These are phyloP conservation scores for Trematosphaeria pertusa DNA, from an alignment of 2,329 filamentous ascomycete species.

Conservation along the genomic window DNA sequence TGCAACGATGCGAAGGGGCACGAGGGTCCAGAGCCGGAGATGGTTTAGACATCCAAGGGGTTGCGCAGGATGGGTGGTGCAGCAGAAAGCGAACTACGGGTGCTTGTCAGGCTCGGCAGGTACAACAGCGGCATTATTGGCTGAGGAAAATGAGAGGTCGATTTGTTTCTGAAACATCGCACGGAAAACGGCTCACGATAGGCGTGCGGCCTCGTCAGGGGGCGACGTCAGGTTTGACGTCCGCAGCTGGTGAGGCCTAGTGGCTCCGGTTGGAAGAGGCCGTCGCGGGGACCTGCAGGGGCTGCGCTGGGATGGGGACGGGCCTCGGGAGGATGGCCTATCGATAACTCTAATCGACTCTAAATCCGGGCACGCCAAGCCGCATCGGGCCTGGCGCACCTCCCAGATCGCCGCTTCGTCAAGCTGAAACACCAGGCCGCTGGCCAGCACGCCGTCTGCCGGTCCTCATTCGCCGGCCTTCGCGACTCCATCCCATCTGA, in stretches of 20 bases:
- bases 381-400: background rate
- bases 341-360: conserved; percentile 11
- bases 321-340: background rate
- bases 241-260: conserved; percentile 2
- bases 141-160: background rate
- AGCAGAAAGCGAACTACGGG: conserved; percentile 3
- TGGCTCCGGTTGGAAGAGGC: conserved; percentile 6
- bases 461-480: background rate
- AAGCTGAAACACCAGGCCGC: background rate
- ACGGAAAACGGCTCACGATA: background rate
- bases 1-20: conserved; percentile 12
- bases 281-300: conserved; percentile 6
- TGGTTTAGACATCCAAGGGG: conserved; percentile 17
- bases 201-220: background rate
- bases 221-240: conserved; percentile 6
- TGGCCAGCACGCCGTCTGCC: background rate
- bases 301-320: conserved; percentile 1
- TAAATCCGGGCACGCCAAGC: background rate
- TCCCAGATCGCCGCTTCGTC: background rate
- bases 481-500: background rate
- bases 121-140: conserved; percentile 18
- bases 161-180: conserved; percentile 23
- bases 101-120: conserved; percentile 17
- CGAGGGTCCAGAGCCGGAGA: conserved; percentile 11
- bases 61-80: conserved; percentile 18